These are phyloP conservation scores for Venturiaceae sp. DNA, from an alignment of 2,329 filamentous ascomycete species.

Conservation along the genomic window DNA sequence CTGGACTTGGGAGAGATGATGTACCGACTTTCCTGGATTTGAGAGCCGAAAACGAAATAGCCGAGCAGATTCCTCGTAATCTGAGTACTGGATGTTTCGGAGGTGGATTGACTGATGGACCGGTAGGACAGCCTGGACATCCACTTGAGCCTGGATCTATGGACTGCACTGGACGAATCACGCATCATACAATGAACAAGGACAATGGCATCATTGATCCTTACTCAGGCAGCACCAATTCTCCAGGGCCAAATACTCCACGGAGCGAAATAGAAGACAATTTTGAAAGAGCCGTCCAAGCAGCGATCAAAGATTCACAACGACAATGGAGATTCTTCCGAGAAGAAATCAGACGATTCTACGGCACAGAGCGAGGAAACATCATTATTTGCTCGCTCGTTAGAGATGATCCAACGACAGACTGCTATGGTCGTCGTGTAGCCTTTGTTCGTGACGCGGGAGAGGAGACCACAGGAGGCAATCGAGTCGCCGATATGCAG, in stretches of 20 bases:
- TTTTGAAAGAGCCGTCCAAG: constrained; percentile 15
- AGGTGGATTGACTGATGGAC: constrained; percentile 16
- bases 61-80: constrained; percentile 14
- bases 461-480: constrained; percentile 7
- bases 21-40: constrained; percentile 16
- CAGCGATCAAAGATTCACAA: constrained; percentile 15
- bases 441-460: constrained; percentile 14
- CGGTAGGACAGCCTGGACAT: constrained; percentile 16
- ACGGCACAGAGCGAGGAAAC: constrained; percentile 17
- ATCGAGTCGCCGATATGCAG: constrained; percentile 16
- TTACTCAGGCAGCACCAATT: constrained; percentile 13
- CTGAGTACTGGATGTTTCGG: constrained; percentile 18
- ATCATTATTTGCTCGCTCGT: constrained; percentile 17
- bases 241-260: constrained; percentile 15
- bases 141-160: constrained; percentile 17
- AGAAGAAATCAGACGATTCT: constrained; percentile 15
- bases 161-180: constrained; percentile 17
- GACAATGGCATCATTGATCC: constrained; percentile 17
- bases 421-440: constrained; percentile 16
- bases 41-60: constrained; percentile 16
- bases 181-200: constrained; percentile 18
- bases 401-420: constrained; percentile 15
- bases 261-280: constrained; percentile 16
- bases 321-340: constrained; percentile 17
- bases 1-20: constrained; percentile 13